These are phyloP conservation scores for Abrus precatorius DNA, from an alignment of 306 rosid genomes.

Conservation along the genomic window DNA sequence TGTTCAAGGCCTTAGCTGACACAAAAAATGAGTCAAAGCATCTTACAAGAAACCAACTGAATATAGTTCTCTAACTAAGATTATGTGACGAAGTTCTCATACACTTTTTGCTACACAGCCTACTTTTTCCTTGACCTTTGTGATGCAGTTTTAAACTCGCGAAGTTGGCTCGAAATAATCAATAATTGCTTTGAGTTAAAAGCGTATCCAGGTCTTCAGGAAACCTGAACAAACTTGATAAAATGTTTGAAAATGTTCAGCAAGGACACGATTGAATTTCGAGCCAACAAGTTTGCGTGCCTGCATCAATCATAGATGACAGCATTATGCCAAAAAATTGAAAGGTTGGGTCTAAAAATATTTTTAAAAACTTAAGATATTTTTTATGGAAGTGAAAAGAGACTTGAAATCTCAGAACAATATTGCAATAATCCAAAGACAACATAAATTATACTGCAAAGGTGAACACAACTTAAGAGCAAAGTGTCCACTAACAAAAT, in stretches of 20 bases:
- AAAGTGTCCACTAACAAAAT: conserved; percentile 20
- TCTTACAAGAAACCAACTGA: conserved; percentile 34
- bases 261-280: conserved; percentile 70
- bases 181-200: conserved; percentile 60
- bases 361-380: not conserved
- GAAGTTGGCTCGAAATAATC: conserved; percentile 83
- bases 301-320: conserved; percentile 67
- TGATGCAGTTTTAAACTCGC: conserved; percentile 57
- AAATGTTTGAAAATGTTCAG: conserved; percentile 64
- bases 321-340: conserved; percentile 47
- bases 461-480: conserved; percentile 29
- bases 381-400: not conserved
- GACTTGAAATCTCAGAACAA: not conserved
- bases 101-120: conserved; percentile 12
- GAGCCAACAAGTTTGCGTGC: conserved; percentile 81
- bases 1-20: conserved; percentile 37
- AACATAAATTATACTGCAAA: conserved; percentile 7
- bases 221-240: conserved; percentile 70
- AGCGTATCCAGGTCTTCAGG: conserved; percentile 71
- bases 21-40: conserved; percentile 25
- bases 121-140: conserved; percentile 18
- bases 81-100: conserved; percentile 25
- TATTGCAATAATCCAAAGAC: conserved; percentile 21
- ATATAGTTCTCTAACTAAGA: conserved; percentile 35
- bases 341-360: conserved; percentile 9